Evolutionary conservation across 2,329 filamentous ascomycete genomes (phyloP), one percentile per base, ranked within the genome.

Genomic region (Fusarium subtropicale): DNA sequence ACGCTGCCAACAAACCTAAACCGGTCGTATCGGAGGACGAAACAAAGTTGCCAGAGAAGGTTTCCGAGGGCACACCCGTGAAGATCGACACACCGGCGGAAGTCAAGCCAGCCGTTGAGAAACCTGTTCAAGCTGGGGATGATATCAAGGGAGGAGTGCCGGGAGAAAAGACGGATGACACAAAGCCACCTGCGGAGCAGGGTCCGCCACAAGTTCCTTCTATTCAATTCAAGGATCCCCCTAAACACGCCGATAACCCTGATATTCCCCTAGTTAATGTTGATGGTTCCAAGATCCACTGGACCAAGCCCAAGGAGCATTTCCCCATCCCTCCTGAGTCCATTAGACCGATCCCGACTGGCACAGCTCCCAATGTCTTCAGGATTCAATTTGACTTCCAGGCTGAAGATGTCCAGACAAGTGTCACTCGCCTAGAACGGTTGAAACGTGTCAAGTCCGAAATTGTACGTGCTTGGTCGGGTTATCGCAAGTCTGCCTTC

Each of bases 401-500:
- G n/a, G 77, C 84, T 46, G 94, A 97, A 78, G 83, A 87, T 1
- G 80, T 85, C 10, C 80, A 82, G 13, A 85, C 84, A 30, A 90
- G 87, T 73, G 83, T 84, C 48, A 88, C 88, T 71, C 89, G 94
- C 34, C 79, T 90, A 63, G 79, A 86, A 53, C 90, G 92, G 60
- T 85, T 91, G 60, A 82, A 84, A 11, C 82, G 85, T 38, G 90
- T 98, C 77, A 93, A 90, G 77, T 84, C 86, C 8, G 91, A 94
- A 60, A 92, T 97, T 78, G 82, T 87, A 73, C 90, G 90, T 72
- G 90, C 93, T 1, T 98, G 96, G 95, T 80, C 83, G 6, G 93
- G 92, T 36, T 98, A 98, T 81, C 91, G 87, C 75, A 84, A 88
- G 64, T 85, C 90, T 73, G 95, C 94, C 13, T 96, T 92, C 88